These are phyloP conservation scores for Panaeolus papilionaceus DNA, from an alignment of 768 basidiomycete species.

Conservation along the genomic window DNA sequence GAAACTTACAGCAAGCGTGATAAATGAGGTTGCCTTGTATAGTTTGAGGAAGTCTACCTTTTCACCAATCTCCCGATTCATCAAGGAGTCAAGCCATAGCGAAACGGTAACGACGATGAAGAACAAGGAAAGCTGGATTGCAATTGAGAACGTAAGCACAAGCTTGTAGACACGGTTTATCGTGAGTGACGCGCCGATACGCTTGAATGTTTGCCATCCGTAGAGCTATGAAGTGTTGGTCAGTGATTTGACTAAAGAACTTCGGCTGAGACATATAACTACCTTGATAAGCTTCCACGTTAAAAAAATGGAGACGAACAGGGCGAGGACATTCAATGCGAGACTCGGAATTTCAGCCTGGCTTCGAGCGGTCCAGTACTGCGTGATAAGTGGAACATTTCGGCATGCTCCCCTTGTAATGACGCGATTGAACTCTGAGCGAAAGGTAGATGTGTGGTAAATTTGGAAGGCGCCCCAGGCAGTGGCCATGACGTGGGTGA, in stretches of 20 bases:
- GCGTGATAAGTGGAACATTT: slow-evolving; percentile 57
- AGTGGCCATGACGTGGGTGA: slow-evolving; percentile 77
- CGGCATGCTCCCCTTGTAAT: slow-evolving; percentile 72
- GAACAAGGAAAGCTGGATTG: slow-evolving; percentile 79
- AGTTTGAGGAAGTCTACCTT: slow-evolving; percentile 48
- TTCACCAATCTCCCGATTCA: slow-evolving; percentile 67
- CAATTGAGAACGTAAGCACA: slow-evolving; percentile 71
- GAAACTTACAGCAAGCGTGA: slow-evolving; percentile 63
- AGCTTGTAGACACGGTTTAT: slow-evolving; percentile 81
- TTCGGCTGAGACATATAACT: neutral
- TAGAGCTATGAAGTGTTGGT: slow-evolving; percentile 52
- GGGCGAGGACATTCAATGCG: slow-evolving; percentile 62
- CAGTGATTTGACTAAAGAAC: slow-evolving; percentile 1
- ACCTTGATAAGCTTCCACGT: slow-evolving; percentile 83
- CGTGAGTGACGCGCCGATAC: slow-evolving; percentile 74
- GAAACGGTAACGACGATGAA: slow-evolving; percentile 74
- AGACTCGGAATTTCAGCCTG: slow-evolving; percentile 70
- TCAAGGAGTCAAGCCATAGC: slow-evolving; percentile 81
- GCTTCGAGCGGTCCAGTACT: slow-evolving; percentile 68
- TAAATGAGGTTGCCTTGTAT: slow-evolving; percentile 62
- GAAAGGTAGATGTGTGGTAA: slow-evolving; percentile 62
- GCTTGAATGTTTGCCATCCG: slow-evolving; percentile 90
- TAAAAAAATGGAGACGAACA: slow-evolving; percentile 66
- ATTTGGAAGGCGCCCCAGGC: slow-evolving; percentile 78
- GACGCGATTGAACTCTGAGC: slow-evolving; percentile 55